Conservation (phyloP, 805 yeast species). For the Starmerella khaoyaiensis region DNA sequence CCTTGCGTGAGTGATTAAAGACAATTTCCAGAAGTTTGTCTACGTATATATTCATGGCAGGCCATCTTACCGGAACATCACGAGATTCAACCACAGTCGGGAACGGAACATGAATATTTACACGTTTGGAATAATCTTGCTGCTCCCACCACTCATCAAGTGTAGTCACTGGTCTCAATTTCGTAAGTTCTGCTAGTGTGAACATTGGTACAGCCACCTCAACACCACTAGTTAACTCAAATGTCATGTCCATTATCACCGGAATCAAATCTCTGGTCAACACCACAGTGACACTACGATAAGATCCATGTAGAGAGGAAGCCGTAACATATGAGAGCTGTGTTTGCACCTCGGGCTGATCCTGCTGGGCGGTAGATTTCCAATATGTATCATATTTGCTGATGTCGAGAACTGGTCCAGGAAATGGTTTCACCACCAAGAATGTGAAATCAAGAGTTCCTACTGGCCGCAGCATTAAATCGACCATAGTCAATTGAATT, state of each 20-base stretch:
- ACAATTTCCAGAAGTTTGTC: constrained; percentile 59
- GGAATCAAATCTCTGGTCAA: constrained; percentile 75
- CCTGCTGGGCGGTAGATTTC: constrained; percentile 59
- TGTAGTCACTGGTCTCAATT: constrained; percentile 4
- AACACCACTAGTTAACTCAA: constrained; percentile 65
- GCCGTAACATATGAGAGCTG: constrained; percentile 70
- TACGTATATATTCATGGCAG: constrained; percentile 56
- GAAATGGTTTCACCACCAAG: constrained; percentile 79
- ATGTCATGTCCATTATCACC: constrained; percentile 41
- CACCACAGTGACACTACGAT: constrained; percentile 55
- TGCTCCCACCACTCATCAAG: constrained; percentile 25
- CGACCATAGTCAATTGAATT: constrained; percentile 57
- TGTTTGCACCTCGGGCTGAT: constrained; percentile 11
- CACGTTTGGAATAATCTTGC: neutral
- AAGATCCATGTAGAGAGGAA: constrained; percentile 75
- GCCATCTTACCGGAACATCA: constrained; percentile 20
- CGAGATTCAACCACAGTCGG: constrained; percentile 20
- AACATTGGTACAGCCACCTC: constrained; percentile 28
- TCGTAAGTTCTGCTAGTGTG: constrained; percentile 21
- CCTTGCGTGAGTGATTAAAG: constrained; percentile 56
- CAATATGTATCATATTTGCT: constrained; percentile 92
- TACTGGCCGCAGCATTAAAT: constrained; percentile 62
- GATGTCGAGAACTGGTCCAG: constrained; percentile 71
- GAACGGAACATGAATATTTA: constrained; percentile 24
- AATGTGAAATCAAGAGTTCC: constrained; percentile 69